Evolutionary conservation across 2,329 filamentous ascomycete genomes (phyloP), one percentile per base, ranked within the genome.

Genomic region (Immersiporthe knoxdaviesiana): DNA sequence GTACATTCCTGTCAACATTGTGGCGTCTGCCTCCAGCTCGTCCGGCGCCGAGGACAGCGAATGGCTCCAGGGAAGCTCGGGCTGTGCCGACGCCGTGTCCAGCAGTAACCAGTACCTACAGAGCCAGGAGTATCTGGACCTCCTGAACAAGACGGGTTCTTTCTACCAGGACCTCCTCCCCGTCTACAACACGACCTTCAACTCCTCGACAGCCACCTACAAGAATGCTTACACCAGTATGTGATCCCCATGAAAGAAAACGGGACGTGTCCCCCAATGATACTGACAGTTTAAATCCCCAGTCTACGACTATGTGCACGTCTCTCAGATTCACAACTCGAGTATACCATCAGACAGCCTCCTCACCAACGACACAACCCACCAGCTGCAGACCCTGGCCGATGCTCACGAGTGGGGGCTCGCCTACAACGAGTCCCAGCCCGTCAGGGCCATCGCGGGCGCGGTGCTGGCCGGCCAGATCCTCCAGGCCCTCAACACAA

Each of bases 381-480:
- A 82, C 74, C 87, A 91, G 77, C 86, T 96, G 68, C 85, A 87
- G 74, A 85, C 86, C n/a, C 88, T 96, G 41, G 94, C 94, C 74
- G 89, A 94, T 77, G 82, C 83, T 69, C 92, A 96, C 79, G 92
- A 97, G 79, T 97, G 87, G 84, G 91, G 90, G 75, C 88, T 96
- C 18, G 92, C 92, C 66, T 97, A 91, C 87, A 95, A 97, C 81
- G 80, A 82, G 72, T 91, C 89, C 80, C 92, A 94, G 75, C 82
- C 85, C 59, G 83, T 86, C 73, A 85, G 87, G 66, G 85, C 88
- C 73, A 84, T 90, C 72, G 82, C 84, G 2, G 88, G 87, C 71
- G 80, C 84, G 68, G 85, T 88, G 32, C 82, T 90, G 3, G 87
- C 85, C 1, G 85, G 82, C 58, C 83, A 88, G 77, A 79, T 89